phyloP scores from a whole-genome alignment of 2,329 filamentous ascomycete species.

The Tolypocladium tropicale region DNA sequence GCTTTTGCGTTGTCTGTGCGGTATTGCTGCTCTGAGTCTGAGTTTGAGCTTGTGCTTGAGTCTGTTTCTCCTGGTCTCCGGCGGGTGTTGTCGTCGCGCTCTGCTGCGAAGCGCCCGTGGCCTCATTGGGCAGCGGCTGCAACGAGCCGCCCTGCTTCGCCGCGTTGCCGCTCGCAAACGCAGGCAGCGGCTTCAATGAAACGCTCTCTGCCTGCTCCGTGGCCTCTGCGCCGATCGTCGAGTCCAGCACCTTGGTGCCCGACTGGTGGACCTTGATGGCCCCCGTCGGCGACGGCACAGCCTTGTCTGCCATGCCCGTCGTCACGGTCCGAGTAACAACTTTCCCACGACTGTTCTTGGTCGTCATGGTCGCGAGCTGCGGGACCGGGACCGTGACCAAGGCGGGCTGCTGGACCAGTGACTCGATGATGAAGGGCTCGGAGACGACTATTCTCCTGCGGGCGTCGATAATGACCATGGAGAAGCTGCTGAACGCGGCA shows the following conservation, averaged over 20 bases:
- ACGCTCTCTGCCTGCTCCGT: neutral
- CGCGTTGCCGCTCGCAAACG: neutral
- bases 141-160: neutral
- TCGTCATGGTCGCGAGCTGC: neutral
- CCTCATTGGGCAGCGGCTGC: neutral
- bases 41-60: neutral
- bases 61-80: neutral
- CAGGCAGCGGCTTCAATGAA: slow-evolving; percentile 1
- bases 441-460: neutral
- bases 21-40: neutral
- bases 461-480: slow-evolving; percentile 12
- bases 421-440: neutral
- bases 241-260: neutral
- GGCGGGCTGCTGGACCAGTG: neutral
- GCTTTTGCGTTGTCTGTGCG: neutral
- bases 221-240: neutral
- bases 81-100: neutral
- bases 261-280: neutral
- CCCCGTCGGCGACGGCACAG: neutral
- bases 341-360: neutral
- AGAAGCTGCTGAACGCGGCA: slow-evolving; percentile 9
- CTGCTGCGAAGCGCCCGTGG: neutral
- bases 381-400: neutral
- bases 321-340: neutral
- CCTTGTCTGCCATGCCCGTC: neutral